phyloP scores from a whole-genome alignment of 192 early-diverging fungal species.

The Dissophora globulifera region DNA sequence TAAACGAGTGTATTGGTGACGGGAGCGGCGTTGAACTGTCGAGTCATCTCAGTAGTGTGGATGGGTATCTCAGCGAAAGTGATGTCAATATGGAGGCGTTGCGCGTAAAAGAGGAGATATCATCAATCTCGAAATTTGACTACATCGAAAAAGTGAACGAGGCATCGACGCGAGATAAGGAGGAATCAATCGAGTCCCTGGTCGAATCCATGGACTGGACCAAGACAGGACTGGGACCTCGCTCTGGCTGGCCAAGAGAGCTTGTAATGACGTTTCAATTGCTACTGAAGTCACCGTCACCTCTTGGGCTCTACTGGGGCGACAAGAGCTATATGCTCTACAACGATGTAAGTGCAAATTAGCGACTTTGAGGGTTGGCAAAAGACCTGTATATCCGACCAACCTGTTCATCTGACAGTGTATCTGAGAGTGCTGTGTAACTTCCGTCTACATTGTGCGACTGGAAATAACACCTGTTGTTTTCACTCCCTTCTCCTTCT shows the following conservation, averaged over 20 bases:
- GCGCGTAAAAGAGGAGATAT: too few relatives aligned
- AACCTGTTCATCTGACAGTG: too few relatives aligned
- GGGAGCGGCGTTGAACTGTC: not conserved
- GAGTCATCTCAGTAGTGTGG: not conserved
- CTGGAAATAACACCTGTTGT: too few relatives aligned
- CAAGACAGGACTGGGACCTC: constrained; percentile 39
- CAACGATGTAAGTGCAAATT: constrained; percentile 33
- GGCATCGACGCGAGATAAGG: not conserved
- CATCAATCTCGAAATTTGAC: constrained; percentile 11
- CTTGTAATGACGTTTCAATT: constrained; percentile 1
- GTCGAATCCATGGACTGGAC: constrained; percentile 47
- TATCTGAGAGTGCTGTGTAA: too few relatives aligned
- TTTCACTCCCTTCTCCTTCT: too few relatives aligned
- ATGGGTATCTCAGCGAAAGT: not conserved
- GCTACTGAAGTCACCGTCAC: constrained; percentile 15
- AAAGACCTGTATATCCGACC: too few relatives aligned
- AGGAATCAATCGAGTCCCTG: constrained; percentile 23
- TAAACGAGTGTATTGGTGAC: too few relatives aligned
- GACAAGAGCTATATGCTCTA: constrained; percentile 24
- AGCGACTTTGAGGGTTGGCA: too few relatives aligned
- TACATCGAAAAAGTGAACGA: not conserved
- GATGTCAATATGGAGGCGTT: not conserved
- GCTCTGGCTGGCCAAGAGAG: constrained; percentile 31
- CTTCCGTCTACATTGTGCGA: too few relatives aligned
- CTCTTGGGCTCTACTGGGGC: constrained; percentile 37